Evolutionary conservation across 495 filamentous ascomycete species (phyloP).

Genomic region (Penicillium nucicola): DNA sequence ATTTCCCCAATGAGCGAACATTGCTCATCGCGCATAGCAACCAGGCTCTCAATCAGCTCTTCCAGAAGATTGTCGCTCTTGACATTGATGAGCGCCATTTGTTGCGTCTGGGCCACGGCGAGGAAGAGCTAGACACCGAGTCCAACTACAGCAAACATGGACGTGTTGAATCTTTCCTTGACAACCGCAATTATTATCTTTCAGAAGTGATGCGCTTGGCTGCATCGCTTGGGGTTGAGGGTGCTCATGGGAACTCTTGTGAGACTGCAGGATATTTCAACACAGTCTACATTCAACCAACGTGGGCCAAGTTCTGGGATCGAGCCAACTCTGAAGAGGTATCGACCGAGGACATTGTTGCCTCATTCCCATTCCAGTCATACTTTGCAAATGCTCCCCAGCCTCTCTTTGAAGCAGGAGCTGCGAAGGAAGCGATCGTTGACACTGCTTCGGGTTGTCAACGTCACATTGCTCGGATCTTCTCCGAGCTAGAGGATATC

Average conservation of each 20-base stretch:
- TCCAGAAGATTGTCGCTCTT: conserved; percentile 91
- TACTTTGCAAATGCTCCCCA: conserved; percentile 90
- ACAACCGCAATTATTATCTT: conserved; percentile 76
- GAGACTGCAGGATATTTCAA: conserved; percentile 98
- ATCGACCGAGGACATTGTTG: conserved; percentile 58
- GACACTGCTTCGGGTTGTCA: conserved; percentile 86
- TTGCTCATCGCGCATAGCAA: conserved; percentile 96
- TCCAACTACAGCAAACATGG: conserved; percentile 91
- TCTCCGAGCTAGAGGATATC: conserved; percentile 89
- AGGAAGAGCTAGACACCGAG: conserved; percentile 87
- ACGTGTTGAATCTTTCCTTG: conserved; percentile 91
- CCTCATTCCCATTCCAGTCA: conserved; percentile 82
- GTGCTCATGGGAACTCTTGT: conserved; percentile 89
- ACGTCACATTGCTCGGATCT: conserved; percentile 86
- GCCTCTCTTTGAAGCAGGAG: conserved; percentile 68
- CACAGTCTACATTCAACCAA: conserved; percentile 80
- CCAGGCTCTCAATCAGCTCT: conserved; percentile 97
- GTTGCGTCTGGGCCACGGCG: conserved; percentile 87
- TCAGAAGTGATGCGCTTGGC: conserved; percentile 85
- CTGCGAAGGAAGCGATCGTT: conserved; percentile 62
- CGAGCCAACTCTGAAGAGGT: conserved; percentile 46
- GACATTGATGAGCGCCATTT: conserved; percentile 97
- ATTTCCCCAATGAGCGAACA: conserved; percentile 89
- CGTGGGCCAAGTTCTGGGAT: conserved; percentile 84
- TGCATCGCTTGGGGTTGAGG: conserved; percentile 75